A percentile compares a stretch with the other conserved stretches of the same genome.
Conservation (phyloP, 2,329 filamentous ascomycete species). For the Microdochium bolleyi region DNA sequence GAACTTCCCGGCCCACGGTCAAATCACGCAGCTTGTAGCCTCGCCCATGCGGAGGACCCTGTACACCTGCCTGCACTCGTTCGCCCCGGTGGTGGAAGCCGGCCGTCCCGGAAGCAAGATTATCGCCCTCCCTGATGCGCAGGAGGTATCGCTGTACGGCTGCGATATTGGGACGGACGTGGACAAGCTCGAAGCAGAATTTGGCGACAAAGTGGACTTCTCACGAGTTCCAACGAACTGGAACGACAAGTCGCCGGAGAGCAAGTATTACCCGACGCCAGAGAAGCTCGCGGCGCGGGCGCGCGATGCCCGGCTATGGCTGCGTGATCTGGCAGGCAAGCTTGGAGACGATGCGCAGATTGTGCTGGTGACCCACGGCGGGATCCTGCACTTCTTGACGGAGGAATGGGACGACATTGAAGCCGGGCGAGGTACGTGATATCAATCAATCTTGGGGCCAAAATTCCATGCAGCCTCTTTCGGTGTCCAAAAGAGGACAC, state of each 20-base stretch:
- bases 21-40: slow-evolving; percentile 63
- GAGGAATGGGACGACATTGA: slow-evolving; percentile 65
- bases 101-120: slow-evolving; percentile 34
- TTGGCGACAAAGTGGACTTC: slow-evolving; percentile 55
- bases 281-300: slow-evolving; percentile 54
- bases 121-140: slow-evolving; percentile 63
- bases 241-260: slow-evolving; percentile 55
- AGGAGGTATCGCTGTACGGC: slow-evolving; percentile 68
- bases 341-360: slow-evolving; percentile 51
- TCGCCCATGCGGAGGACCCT: slow-evolving; percentile 77
- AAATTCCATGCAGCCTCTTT: background rate
- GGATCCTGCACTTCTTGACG: slow-evolving; percentile 77
- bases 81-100: slow-evolving; percentile 44
- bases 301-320: slow-evolving; percentile 47
- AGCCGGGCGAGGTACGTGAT: slow-evolving; percentile 27
- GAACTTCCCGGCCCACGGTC: slow-evolving; percentile 55
- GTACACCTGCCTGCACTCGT: slow-evolving; percentile 65
- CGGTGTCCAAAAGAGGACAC: background rate
- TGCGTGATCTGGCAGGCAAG: slow-evolving; percentile 38
- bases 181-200: slow-evolving; percentile 49
- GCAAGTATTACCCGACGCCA: slow-evolving; percentile 36
- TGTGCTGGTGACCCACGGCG: slow-evolving; percentile 73
- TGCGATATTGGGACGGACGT: slow-evolving; percentile 66
- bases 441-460: background rate
- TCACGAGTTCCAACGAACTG: slow-evolving; percentile 55